phyloP scores from a whole-genome alignment of 2,329 filamentous ascomycete genomes.

The Ceratocystis albifundus region DNA sequence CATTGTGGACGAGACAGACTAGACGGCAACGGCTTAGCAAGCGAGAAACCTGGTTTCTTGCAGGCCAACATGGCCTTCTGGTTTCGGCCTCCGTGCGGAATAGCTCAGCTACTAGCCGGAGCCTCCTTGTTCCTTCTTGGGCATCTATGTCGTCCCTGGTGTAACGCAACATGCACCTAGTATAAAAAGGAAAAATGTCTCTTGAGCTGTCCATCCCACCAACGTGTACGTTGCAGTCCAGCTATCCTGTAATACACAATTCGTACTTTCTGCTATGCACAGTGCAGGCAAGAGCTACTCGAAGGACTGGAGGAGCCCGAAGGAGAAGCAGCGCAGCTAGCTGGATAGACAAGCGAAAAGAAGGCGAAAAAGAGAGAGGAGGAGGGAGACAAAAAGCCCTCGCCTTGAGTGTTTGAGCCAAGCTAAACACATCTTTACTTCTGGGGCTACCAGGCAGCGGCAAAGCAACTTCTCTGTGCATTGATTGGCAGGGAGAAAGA shows the following conservation, averaged over 20 bases:
- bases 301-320: not conserved
- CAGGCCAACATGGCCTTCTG: not conserved
- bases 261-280: not conserved
- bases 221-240: not conserved
- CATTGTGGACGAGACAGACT: too few relatives aligned
- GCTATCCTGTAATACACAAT: not conserved
- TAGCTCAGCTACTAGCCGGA: not conserved
- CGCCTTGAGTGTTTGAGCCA: too few relatives aligned
- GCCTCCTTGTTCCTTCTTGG: not conserved
- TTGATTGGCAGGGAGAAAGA: not conserved
- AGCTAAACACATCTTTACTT: too few relatives aligned
- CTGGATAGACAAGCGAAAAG: not conserved
- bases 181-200: not conserved
- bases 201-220: not conserved
- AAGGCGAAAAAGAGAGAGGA: not conserved
- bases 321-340: not conserved
- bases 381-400: too few relatives aligned
- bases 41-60: not conserved
- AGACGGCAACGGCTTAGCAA: too few relatives aligned
- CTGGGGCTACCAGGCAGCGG: too few relatives aligned
- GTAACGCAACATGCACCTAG: not conserved
- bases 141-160: not conserved
- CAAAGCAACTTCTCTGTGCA: too few relatives aligned
- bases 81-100: not conserved
- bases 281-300: not conserved